Evolutionary conservation across 116 monocot species (phyloP), one percentile per base, ranked within the genome.

Genomic region (Iris pallida): DNA sequence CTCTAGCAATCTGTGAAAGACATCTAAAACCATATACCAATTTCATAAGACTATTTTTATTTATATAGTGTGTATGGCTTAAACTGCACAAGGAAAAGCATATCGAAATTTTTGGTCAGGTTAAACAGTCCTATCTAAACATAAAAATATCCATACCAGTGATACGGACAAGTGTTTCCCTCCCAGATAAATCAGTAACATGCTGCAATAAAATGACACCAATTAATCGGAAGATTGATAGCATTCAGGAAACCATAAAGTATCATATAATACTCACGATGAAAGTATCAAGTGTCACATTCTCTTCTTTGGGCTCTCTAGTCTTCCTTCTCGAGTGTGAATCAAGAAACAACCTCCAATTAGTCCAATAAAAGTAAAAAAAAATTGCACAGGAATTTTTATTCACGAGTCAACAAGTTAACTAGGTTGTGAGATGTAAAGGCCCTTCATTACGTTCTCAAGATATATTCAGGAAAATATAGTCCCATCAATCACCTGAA

Each of bases 201-300:
- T 88, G 92, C 91, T 91, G 85, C 16, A 76, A 45, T 8, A 43
- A 7, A 40, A 12, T 12, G 57, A 16, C 61, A 59, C 49, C 20
- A 47, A 55, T 0, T 3, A 56, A n/a, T 6, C 15, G 41, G 5
- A 51, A 2, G 11, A 51, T 51, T 51, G 7, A 13, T 51, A 51
- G 0, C 49, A 7, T 51, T 51, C 7, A 30, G 2, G 41, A 66
- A 66, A 66, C 49, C 13, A 51, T 7, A 46, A 68, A 44, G 7
- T n/a, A 57, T 45, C 3, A 57, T 42, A 2, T 43, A 63, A 70
- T 8, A 75, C 85, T 71, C 65, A 91, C 88, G 51, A 92, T 92
- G 76, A 92, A 92, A 44, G 92, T 92, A 57, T 92, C 86, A 86
- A 90, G 83, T 0, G 86, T 84, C 11, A 90, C 90, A 61, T 81